These are phyloP conservation scores for Penicillium longicatenatum DNA, from an alignment of 495 filamentous ascomycete genomes.

Conservation along the genomic window DNA sequence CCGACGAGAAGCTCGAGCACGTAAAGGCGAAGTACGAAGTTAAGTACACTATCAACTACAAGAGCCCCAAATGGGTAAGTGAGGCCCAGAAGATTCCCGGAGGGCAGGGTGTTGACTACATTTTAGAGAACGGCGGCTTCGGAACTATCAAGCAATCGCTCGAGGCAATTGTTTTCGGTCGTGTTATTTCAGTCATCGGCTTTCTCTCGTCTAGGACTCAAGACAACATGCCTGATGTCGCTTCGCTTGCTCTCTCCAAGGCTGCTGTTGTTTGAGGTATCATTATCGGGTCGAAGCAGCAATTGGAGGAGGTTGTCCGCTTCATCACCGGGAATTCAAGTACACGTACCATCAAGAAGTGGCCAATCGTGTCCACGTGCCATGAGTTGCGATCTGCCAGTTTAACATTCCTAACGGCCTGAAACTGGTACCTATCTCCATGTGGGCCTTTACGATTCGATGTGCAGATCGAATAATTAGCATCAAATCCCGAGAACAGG, in stretches of 20 bases:
- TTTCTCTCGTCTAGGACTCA: slow-evolving; percentile 8
- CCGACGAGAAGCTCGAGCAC: slow-evolving; percentile 27
- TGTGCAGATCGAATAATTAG: no score
- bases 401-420: no score
- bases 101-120: slow-evolving; percentile 25
- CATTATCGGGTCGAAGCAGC: not conserved
- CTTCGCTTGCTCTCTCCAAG: no score
- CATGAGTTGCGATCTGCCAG: no score
- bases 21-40: slow-evolving; percentile 23
- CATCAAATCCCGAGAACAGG: no score
- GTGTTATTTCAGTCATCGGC: slow-evolving; percentile 21
- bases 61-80: slow-evolving; percentile 31
- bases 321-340: not conserved
- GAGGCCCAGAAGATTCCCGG: slow-evolving; percentile 31
- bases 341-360: no score
- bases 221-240: no score
- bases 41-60: slow-evolving; percentile 34
- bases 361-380: no score
- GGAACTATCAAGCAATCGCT: slow-evolving; percentile 19
- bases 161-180: slow-evolving; percentile 16
- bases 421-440: no score
- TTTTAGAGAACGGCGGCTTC: slow-evolving; percentile 9
- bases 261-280: not conserved
- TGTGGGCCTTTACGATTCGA: no score
- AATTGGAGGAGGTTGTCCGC: not conserved